phyloP scores from a whole-genome alignment of 2,329 filamentous ascomycete species.

The Fusarium guadeloupense region DNA sequence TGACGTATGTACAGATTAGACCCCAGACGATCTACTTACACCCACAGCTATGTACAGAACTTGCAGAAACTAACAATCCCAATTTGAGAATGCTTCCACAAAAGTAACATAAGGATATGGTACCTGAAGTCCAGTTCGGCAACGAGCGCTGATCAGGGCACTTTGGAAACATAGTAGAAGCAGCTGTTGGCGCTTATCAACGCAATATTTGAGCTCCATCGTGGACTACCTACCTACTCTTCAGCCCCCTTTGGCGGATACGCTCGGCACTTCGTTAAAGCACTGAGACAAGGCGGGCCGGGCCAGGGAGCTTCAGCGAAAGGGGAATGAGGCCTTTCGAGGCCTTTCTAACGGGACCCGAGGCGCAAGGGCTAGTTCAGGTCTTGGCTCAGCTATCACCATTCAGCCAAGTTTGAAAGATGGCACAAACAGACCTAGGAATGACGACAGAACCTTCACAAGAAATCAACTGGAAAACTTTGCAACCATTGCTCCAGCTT shows the following conservation, averaged over 20 bases:
- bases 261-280: not conserved
- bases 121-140: constrained; percentile 3
- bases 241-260: not conserved
- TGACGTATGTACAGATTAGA: too few relatives aligned
- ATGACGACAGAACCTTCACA: constrained; percentile 22
- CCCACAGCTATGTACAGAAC: not conserved
- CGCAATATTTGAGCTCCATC: constrained; percentile 2
- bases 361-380: constrained; percentile 2
- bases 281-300: constrained; percentile 1
- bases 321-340: constrained; percentile 33
- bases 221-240: not conserved
- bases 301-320: constrained; percentile 3
- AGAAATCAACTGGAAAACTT: constrained; percentile 3
- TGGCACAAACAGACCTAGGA: constrained; percentile 24
- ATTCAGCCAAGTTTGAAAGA: constrained; percentile 2
- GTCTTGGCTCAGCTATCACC: not conserved
- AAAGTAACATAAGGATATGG: constrained; percentile 1
- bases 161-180: not conserved
- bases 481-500: not conserved
- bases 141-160: constrained; percentile 11
- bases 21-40: constrained; percentile 17
- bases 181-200: not conserved
- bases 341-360: constrained; percentile 20
- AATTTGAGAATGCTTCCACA: constrained; percentile 16
- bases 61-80: not conserved